Evolutionary conservation across 2,329 filamentous ascomycete genomes (phyloP).

Genomic region (Aspergillus caelatus): DNA sequence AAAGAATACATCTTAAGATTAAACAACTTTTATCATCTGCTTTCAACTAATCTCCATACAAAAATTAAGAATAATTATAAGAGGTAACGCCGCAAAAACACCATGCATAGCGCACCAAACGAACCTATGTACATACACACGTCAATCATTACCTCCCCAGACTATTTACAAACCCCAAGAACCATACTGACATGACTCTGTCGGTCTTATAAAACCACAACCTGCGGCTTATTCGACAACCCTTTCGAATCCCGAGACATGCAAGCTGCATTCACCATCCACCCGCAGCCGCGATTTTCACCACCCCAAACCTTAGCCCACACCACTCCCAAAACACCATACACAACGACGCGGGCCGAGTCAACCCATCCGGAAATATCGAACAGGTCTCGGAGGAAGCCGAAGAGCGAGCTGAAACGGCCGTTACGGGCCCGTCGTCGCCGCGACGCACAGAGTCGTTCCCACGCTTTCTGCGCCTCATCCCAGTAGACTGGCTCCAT

Average conservation of each 20-base stretch:
- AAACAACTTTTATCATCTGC: not conserved
- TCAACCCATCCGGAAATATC: constrained; percentile 50
- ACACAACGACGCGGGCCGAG: constrained; percentile 53
- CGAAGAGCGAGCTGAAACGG: constrained; percentile 27
- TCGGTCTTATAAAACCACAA: constrained; percentile 31
- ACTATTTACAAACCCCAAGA: not conserved
- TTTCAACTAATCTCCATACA: not conserved
- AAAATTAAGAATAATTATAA: not conserved
- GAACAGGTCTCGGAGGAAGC: constrained; percentile 40
- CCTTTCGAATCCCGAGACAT: constrained; percentile 42
- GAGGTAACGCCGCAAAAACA: not conserved
- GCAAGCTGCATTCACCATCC: constrained; percentile 63
- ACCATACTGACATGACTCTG: not conserved
- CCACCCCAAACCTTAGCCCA: constrained; percentile 65
- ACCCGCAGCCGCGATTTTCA: constrained; percentile 47
- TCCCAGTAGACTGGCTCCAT: constrained; percentile 74
- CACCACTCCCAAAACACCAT: constrained; percentile 58
- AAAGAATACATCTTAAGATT: not conserved
- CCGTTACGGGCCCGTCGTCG: constrained; percentile 27
- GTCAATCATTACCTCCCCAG: not conserved
- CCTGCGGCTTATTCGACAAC: constrained; percentile 41
- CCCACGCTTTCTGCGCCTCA: constrained; percentile 70
- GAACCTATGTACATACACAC: constrained; percentile 4
- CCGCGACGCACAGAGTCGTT: constrained; percentile 58
- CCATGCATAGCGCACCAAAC: not conserved